Evolutionary conservation across 495 filamentous ascomycete genomes (phyloP), one percentile per base, ranked within the genome.

Genomic region (Oleoguttula mirabilis): DNA sequence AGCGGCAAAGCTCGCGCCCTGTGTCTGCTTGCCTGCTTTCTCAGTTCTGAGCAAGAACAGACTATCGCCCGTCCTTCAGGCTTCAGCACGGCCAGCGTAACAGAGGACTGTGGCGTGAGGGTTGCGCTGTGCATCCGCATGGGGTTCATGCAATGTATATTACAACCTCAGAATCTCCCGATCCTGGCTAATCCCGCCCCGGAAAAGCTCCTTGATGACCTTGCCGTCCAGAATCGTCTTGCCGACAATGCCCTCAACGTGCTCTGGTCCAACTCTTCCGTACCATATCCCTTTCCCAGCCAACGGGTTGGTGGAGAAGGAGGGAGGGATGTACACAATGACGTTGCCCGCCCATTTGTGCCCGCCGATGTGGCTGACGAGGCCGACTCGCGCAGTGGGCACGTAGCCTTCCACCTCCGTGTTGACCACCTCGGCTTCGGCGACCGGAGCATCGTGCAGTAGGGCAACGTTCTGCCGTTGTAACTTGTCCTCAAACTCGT

Each of bases 321-420:
- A 43, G 3, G 77, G 79, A 3, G 88, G 88, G 3, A 94, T 63
- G 58, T 94, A 96, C 0, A 95, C 62, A 36, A 95, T 86, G 11
- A 94, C 77, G 64, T 96, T 96, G 3, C 88, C 88, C 0, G 88
- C 88, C 55, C 80, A 94, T 48, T 90, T 90, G 52, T 95, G 88
- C 1, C 88, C 88, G 0, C 86, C 84, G 40, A 96, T 74, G 64
- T 96, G 88, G 57, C 82, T 88, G 43, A 88, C 85, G 34, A 81
- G 58, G 1, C 75, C 84, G 4, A 94, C 71, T 47, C 76, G 71
- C 73, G 50, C 60, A 15, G 43, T 44, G 14, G 39, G 44, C n/a
- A 43, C 28, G 22, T 51, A 48, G 6, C 43, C 44, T 19, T 49
- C 37, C 3, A 32, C 40, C 4, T 41, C 41, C 10, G 43, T 42